Evolutionary conservation across 2,329 filamentous ascomycete species (phyloP).

Genomic region (Cryphonectria carpinicola): DNA sequence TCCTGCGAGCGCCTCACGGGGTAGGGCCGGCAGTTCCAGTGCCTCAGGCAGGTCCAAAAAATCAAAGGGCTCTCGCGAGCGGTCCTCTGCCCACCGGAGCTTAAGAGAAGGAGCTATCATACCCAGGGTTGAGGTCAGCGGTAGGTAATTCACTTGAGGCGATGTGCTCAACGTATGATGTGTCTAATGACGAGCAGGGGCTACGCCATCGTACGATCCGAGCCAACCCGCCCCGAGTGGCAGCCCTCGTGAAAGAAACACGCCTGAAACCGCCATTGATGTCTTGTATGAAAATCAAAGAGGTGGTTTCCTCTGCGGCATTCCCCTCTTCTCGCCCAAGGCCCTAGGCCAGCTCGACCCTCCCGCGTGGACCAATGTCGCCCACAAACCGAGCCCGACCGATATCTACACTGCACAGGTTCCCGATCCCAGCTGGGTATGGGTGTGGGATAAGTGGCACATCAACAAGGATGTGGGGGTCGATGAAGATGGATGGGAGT

Average conservation of each 20-base stretch:
- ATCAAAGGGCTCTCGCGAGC: constrained; percentile 6
- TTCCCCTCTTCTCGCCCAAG: constrained; percentile 84
- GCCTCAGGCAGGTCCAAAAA: constrained; percentile 12
- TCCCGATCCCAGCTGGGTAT: constrained; percentile 94
- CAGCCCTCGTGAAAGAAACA: constrained; percentile 28
- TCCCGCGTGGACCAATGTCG: constrained; percentile 79
- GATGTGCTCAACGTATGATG: neutral
- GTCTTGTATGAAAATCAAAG: constrained; percentile 95
- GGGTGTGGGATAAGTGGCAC: constrained; percentile 73
- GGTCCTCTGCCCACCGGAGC: neutral
- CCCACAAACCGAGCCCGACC: constrained; percentile 63
- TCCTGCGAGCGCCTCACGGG: neutral
- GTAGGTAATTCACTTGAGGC: neutral
- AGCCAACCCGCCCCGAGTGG: neutral
- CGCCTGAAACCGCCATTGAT: constrained; percentile 68
- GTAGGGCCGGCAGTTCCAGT: constrained; percentile 15
- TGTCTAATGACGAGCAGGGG: constrained; percentile 19
- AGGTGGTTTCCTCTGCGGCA: constrained; percentile 85
- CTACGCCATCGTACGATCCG: constrained; percentile 25
- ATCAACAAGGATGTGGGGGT: constrained; percentile 75
- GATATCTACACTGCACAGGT: constrained; percentile 85
- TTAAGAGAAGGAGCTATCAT: constrained; percentile 2
- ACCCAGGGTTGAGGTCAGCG: constrained; percentile 22
- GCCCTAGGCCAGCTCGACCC: constrained; percentile 88
- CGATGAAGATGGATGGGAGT: constrained; percentile 94